phyloP scores from a whole-genome alignment of 176 grass and related monocot genomes.

The Hordeum marinum region DNA sequence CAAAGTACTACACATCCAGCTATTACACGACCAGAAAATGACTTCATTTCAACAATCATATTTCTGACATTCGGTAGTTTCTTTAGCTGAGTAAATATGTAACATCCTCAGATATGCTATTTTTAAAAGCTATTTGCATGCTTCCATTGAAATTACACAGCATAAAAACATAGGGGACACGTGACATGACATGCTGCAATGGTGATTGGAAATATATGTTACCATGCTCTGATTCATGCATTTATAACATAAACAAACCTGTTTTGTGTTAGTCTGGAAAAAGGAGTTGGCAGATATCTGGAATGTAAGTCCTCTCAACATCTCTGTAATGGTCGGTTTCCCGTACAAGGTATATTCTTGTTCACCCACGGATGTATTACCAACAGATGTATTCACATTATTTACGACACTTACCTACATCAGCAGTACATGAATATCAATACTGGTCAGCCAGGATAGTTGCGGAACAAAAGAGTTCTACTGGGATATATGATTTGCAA shows the following conservation, averaged over 20 bases:
- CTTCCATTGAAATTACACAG: background rate
- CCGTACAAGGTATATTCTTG: slow-evolving; percentile 87
- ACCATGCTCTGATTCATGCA: background rate
- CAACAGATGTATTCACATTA: slow-evolving; percentile 91
- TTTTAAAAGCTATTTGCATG: slow-evolving; percentile 13
- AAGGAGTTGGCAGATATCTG: slow-evolving; percentile 99
- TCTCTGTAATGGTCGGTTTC: slow-evolving; percentile 78
- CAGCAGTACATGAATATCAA: slow-evolving; percentile 8
- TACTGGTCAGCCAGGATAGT: too few species aligned
- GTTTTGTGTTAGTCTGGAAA: slow-evolving; percentile 96
- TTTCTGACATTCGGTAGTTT: background rate
- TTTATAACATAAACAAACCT: slow-evolving; percentile 44
- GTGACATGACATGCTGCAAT: background rate
- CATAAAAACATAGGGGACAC: background rate
- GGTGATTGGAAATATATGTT: background rate
- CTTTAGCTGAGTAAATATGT: background rate
- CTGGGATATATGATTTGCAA: background rate
- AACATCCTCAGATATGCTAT: background rate
- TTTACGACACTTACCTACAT: slow-evolving; percentile 78
- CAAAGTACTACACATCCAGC: background rate
- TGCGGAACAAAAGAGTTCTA: background rate
- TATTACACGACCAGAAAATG: background rate
- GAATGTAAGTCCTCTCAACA: slow-evolving; percentile 91
- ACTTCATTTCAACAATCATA: slow-evolving; percentile 2
- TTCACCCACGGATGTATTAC: slow-evolving; percentile 84